Evolutionary conservation across 225 moss, liverwort and hornwort genomes (phyloP), one percentile per base, ranked within the genome.

Genomic region (Asterella californica): DNA sequence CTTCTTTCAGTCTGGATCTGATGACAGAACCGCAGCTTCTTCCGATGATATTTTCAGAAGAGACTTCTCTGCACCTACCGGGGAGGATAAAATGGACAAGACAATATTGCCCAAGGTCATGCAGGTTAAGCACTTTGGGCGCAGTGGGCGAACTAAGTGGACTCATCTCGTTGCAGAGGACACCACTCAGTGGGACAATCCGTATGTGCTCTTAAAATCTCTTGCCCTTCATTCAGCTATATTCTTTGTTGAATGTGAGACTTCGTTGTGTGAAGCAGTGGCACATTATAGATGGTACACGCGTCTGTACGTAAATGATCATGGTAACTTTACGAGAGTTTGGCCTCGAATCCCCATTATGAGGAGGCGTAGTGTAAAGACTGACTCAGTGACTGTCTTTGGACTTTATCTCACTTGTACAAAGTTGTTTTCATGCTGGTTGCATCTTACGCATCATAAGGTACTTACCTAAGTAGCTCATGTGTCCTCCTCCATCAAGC

Each of bases 61-160:
- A 81, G 94, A 95, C 63, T 95, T 95, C 78, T 95, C 94, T 72
- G 94, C 91, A 15, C 92, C 94, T 22, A 95, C 94, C 33, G 94
- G 94, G 15, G 94, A 95, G 84, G 94, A 95, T 75, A 91, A 90
- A 80, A 90, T 95, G 91, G 91, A 95, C 88, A 95, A 93, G 84
- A 95, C 91, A 0, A 95, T 91, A 33, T 64, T 93, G 49, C 94
- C 93, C 25, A 95, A 95, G 81, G 93, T 95, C 69, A 93, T 93
- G 94, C 94, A 95, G 78, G 94, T 95, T 75, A 95, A 95, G 82
- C 92, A 95, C 83, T 95, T 93, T 68, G 94, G 94, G 68, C 89
- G 94, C 34, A 95, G 94, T 82, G 94, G 94, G 29, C 88, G 93
- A 21, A 95, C 94, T 1, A 95, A 95, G 82, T 95, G 94, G 92